Evolutionary conservation across 2,329 filamentous ascomycete genomes (phyloP).

Genomic region (Talaromyces sp.): DNA sequence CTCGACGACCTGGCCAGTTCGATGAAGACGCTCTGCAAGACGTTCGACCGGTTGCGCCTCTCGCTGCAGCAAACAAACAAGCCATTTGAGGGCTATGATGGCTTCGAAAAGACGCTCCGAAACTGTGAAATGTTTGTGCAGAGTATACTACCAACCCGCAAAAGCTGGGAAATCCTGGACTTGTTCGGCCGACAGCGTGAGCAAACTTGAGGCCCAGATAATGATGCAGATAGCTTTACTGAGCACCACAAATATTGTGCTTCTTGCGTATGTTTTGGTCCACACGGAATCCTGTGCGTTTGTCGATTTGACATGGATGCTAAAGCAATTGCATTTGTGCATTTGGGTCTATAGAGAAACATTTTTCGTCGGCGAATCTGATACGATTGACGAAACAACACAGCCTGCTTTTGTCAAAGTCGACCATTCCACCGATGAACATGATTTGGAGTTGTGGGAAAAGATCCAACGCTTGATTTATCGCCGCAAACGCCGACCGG

Average conservation of each 20-base stretch:
- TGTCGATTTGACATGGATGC: neutral
- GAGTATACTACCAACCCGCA: neutral
- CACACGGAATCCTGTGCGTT: neutral
- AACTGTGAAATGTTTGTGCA: neutral
- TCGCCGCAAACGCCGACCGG: neutral
- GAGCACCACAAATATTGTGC: neutral
- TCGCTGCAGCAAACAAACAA: neutral
- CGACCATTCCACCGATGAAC: neutral
- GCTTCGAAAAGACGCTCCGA: neutral
- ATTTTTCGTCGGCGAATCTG: neutral
- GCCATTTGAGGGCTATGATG: neutral
- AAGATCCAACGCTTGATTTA: neutral
- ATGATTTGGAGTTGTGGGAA: neutral
- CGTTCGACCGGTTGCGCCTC: neutral
- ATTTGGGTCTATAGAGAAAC: neutral
- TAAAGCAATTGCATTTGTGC: neutral
- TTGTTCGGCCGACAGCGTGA: neutral
- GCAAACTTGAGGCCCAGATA: neutral
- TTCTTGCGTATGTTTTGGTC: neutral
- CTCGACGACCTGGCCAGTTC: neutral
- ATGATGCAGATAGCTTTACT: neutral
- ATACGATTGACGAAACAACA: neutral
- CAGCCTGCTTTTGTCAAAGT: neutral
- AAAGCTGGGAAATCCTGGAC: neutral
- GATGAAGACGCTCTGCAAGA: neutral